Conservation (phyloP, 768 basidiomycete species). For the Mycena olivaceomarginata region DNA sequence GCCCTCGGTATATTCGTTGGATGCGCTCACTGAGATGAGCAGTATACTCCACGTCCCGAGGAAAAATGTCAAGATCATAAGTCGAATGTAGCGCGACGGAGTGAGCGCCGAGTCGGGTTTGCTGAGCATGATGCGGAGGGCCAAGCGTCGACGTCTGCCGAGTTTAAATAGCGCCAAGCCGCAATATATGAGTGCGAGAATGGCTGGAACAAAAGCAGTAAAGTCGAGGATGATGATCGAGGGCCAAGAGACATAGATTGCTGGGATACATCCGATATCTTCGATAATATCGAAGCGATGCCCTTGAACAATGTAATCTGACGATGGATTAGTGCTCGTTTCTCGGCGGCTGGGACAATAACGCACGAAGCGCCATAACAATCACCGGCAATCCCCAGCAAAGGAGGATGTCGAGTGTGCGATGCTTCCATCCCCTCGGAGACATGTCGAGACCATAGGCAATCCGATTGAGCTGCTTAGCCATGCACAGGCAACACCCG, state of each 20-base stretch:
- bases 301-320: constrained; percentile 53
- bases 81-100: constrained; percentile 65
- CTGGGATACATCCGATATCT: constrained; percentile 55
- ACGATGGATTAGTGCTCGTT: not conserved
- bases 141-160: constrained; percentile 57
- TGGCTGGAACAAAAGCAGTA: constrained; percentile 46
- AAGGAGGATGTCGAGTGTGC: constrained; percentile 35
- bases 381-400: constrained; percentile 56
- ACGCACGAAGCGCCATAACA: constrained; percentile 56
- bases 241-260: constrained; percentile 46
- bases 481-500: constrained; percentile 50
- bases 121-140: constrained; percentile 60
- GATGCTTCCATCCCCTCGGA: constrained; percentile 41
- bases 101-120: constrained; percentile 52
- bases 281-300: constrained; percentile 61
- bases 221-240: constrained; percentile 47
- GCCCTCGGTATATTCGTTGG: constrained; percentile 46
- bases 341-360: not conserved
- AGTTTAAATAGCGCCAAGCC: constrained; percentile 63
- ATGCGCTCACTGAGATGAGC: constrained; percentile 46
- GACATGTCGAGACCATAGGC: constrained; percentile 46
- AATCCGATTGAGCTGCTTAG: constrained; percentile 52
- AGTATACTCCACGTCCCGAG: constrained; percentile 40
- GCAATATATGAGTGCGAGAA: constrained; percentile 51
- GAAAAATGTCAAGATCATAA: constrained; percentile 63